Percentiles rank a stretch among this genome's conserved stretches.
These are phyloP conservation scores for Parmelia sp. DNA, from an alignment of 495 filamentous ascomycete genomes.

Conservation along the genomic window DNA sequence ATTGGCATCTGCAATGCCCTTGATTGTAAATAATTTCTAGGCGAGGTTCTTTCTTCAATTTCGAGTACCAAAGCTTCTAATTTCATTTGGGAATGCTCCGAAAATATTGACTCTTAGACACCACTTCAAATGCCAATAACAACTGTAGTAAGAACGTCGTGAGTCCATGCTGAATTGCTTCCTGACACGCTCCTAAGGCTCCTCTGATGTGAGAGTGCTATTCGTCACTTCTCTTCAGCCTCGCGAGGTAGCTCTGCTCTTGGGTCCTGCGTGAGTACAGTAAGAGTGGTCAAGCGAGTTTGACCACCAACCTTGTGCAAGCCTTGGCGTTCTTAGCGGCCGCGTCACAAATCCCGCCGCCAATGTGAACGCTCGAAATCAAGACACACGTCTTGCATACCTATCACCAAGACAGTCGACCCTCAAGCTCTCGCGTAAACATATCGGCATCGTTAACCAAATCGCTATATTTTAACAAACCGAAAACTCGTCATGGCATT, in stretches of 20 bases:
- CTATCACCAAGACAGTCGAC: too few species aligned
- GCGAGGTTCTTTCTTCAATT: neutral
- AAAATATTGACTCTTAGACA: neutral
- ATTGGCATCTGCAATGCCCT: neutral
- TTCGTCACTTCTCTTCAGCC: too few species aligned
- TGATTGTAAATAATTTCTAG: neutral
- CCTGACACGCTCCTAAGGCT: too few species aligned
- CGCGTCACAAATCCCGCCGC: neutral
- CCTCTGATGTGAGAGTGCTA: too few species aligned
- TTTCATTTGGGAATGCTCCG: neutral
- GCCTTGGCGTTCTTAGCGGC: neutral
- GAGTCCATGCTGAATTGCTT: too few species aligned
- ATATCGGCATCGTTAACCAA: neutral
- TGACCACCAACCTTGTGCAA: neutral
- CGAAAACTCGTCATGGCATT: constrained; percentile 39
- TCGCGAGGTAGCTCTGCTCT: too few species aligned
- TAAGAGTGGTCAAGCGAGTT: too few species aligned
- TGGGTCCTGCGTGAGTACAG: too few species aligned
- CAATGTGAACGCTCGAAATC: neutral
- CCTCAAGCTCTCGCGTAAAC: neutral
- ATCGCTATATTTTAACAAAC: neutral
- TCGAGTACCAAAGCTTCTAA: neutral
- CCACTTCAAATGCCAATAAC: neutral
- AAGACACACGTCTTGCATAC: too few species aligned
- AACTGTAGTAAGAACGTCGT: neutral